phyloP scores from a whole-genome alignment of 352 stramenopile species.

The Globisporangium spiculum region DNA sequence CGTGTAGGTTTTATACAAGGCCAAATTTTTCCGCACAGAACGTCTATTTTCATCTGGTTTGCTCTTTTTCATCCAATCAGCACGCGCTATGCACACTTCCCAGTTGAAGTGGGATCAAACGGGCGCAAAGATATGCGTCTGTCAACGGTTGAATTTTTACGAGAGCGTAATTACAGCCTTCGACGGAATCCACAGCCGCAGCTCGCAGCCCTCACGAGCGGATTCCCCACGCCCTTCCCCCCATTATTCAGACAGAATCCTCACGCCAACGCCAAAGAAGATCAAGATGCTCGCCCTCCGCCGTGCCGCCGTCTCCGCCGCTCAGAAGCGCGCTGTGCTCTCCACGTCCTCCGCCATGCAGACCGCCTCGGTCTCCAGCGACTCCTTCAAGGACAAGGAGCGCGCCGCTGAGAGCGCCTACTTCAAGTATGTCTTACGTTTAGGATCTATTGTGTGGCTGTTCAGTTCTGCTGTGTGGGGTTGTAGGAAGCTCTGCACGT shows the following conservation, averaged over 20 bases:
- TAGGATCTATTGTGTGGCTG: not conserved
- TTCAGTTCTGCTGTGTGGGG: not conserved
- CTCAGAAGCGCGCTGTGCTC: conserved; percentile 46
- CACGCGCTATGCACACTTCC: not conserved
- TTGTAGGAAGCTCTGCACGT: no score
- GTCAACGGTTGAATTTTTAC: conserved; percentile 6
- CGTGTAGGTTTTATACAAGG: not conserved
- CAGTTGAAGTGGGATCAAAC: conserved; percentile 2
- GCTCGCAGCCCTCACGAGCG: not conserved
- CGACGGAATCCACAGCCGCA: not conserved
- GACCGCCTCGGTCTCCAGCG: conserved; percentile 41
- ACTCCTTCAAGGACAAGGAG: conserved; percentile 67
- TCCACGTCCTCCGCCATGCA: conserved; percentile 28
- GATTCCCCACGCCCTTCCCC: not conserved
- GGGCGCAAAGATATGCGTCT: not conserved
- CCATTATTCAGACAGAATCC: not conserved
- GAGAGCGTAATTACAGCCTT: conserved; percentile 11
- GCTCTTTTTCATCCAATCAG: conserved; percentile 1
- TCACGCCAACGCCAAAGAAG: conserved; percentile 5
- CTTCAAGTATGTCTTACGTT: conserved; percentile 73
- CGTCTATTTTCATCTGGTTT: not conserved
- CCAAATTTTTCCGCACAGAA: not conserved
- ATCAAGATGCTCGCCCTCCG: conserved; percentile 65
- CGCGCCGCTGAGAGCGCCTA: conserved; percentile 67
- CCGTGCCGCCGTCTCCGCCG: conserved; percentile 42